A percentile compares a stretch with the other conserved stretches of the same genome.
phyloP scores from a whole-genome alignment of 2,329 filamentous ascomycete species.

The Stagonosporopsis vannaccii region DNA sequence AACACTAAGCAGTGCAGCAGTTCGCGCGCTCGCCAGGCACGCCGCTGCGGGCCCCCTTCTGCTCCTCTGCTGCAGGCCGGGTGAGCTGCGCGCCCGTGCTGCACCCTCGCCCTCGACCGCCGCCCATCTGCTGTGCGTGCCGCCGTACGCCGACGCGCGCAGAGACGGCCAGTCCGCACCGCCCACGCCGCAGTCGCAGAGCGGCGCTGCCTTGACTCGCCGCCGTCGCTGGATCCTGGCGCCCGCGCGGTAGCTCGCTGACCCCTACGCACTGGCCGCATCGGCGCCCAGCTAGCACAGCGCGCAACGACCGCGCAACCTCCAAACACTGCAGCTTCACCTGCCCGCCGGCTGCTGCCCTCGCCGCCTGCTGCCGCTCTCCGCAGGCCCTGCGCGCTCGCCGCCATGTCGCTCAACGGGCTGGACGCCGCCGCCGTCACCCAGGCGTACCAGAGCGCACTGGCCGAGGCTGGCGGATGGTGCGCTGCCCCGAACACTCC shows the following conservation, averaged over 20 bases:
- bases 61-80: conserved; percentile 13
- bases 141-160: conserved; percentile 4
- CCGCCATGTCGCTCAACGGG: conserved; percentile 90
- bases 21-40: conserved; percentile 1
- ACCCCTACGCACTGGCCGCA: conserved; percentile 9
- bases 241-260: conserved; percentile 7
- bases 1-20: conserved; percentile 15
- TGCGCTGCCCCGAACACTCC: conserved; percentile 59
- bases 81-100: conserved; percentile 13
- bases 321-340: conserved; percentile 7
- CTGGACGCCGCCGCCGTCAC: conserved; percentile 81
- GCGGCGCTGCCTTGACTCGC: conserved; percentile 18
- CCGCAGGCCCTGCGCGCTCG: conserved; percentile 13
- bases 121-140: conserved; percentile 2
- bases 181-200: too few species aligned
- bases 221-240: conserved; percentile 3
- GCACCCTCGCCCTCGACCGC: background rate
- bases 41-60: conserved; percentile 5
- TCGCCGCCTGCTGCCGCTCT: conserved; percentile 15
- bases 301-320: conserved; percentile 9
- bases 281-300: background rate
- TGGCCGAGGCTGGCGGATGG: conserved; percentile 91
- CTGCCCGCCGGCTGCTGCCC: conserved; percentile 14
- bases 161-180: too few species aligned
- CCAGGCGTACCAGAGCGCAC: conserved; percentile 82